These are phyloP conservation scores for Colletotrichum noveboracense DNA, from an alignment of 2,329 filamentous ascomycete species.

Conservation along the genomic window DNA sequence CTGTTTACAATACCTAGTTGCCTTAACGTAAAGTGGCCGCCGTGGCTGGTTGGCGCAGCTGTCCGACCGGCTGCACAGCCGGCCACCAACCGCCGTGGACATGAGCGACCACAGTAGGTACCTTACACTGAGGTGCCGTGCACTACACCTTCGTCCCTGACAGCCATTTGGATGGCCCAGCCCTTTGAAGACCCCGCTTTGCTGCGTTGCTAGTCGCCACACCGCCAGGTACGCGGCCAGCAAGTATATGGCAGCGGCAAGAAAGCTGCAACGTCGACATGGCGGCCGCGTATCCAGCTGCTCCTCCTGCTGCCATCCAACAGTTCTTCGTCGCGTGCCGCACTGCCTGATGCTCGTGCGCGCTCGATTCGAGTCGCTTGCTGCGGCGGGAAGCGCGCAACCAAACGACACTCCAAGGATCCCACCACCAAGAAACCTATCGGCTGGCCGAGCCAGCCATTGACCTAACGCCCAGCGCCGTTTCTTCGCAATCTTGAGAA, in stretches of 20 bases:
- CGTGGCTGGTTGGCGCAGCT: not conserved
- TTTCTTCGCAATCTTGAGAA: no score
- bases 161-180: not conserved
- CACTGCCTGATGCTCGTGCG: not conserved
- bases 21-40: not conserved
- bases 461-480: not conserved
- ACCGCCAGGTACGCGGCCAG: not conserved
- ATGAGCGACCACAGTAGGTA: no score
- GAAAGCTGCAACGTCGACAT: not conserved
- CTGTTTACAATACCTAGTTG: not conserved
- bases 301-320: not conserved
- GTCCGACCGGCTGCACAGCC: not conserved
- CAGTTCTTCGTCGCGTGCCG: not conserved
- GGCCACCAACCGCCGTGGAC: not conserved
- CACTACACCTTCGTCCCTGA: not conserved
- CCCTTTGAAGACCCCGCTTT: not conserved
- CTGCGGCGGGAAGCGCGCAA: conserved; percentile 8
- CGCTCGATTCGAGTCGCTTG: not conserved
- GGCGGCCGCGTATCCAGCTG: not conserved
- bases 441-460: conserved; percentile 5
- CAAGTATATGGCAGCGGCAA: not conserved
- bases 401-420: not conserved
- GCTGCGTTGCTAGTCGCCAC: not conserved
- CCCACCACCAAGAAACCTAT: not conserved
- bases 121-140: no score